A percentile compares a stretch with the other conserved stretches of the same genome.
Evolutionary conservation across 768 basidiomycete species (phyloP).

Genomic region (Tricholoma hemisulphureum): DNA sequence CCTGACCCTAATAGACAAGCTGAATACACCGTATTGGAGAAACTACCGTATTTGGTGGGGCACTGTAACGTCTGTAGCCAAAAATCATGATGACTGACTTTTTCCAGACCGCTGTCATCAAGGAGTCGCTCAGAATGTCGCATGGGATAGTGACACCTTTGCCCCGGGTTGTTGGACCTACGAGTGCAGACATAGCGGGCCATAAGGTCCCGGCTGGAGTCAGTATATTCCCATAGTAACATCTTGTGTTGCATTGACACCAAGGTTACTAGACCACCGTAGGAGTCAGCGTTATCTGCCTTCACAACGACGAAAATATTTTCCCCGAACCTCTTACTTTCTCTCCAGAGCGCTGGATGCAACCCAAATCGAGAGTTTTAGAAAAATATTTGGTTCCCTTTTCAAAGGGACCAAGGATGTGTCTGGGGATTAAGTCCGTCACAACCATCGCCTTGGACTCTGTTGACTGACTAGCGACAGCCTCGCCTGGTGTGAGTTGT

Average conservation of each 20-base stretch:
- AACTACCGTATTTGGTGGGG: constrained; percentile 44
- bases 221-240: constrained; percentile 10
- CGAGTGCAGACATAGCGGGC: constrained; percentile 34
- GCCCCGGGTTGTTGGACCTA: constrained; percentile 40
- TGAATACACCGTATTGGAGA: constrained; percentile 32
- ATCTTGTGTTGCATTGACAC: background rate
- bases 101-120: constrained; percentile 45
- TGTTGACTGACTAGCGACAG: constrained; percentile 18
- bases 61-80: background rate
- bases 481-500: constrained; percentile 44
- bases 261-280: constrained; percentile 36
- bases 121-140: constrained; percentile 45
- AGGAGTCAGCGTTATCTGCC: constrained; percentile 35
- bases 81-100: background rate
- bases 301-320: constrained; percentile 37
- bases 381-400: constrained; percentile 42
- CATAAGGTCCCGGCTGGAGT: constrained; percentile 38
- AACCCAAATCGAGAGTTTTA: constrained; percentile 27
- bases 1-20: constrained; percentile 30
- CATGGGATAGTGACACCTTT: constrained; percentile 42
- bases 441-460: background rate
- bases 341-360: constrained; percentile 43
- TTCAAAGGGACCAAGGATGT: constrained; percentile 44
- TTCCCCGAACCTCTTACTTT: constrained; percentile 40
- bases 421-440: constrained; percentile 43